Evolutionary conservation across 129 eudicot genomes (phyloP), one percentile per base, ranked within the genome.

Genomic region (Solidago caesia): DNA sequence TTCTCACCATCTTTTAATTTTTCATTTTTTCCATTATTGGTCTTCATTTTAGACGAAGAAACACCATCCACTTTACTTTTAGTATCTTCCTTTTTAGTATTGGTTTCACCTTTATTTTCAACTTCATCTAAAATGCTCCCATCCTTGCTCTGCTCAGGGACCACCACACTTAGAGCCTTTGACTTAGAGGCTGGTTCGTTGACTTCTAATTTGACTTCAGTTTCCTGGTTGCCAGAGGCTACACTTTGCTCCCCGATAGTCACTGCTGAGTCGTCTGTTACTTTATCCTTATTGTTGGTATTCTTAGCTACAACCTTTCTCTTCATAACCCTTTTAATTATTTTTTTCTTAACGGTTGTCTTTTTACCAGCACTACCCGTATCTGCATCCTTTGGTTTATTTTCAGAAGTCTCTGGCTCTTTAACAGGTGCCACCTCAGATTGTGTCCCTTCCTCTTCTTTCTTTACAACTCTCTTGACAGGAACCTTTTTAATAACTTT

Each of bases 241-340:
- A 62, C 75, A 73, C 58, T 76, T 75, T 82, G 80, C 57, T 74
- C 80, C 44, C 44, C 81, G 15, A 51, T 71, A 70, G 74, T 68
- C 21, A 26, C 16, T 62, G 74, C 79, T 73, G 78, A 79, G 26
- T 79, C 79, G 33, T 52, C 78, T 59, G 64, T 67, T 6, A 42
- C 53, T 27, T 77, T 83, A 67, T 74, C 77, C 68, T 62, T 83
- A 69, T 44, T 73, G 39, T 70, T 83, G 52, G 83, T 70, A 46
- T 70, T 87, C 73, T 78, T 82, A 57, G 87, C 49, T 73, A 76
- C 68, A 13, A 75, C 84, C 75, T 91, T 91, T 68, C 68, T 83
- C 76, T 91, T 95, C 21, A 81, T 77, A 26, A 95, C 97, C 80
- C 86, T 89, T 81, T 65, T 91, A 4, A 95, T 73, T 67, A 95